Base-by-base conservation (phyloP, 805 yeast species). In the Tetrapisispora taiwanensis region DNA sequence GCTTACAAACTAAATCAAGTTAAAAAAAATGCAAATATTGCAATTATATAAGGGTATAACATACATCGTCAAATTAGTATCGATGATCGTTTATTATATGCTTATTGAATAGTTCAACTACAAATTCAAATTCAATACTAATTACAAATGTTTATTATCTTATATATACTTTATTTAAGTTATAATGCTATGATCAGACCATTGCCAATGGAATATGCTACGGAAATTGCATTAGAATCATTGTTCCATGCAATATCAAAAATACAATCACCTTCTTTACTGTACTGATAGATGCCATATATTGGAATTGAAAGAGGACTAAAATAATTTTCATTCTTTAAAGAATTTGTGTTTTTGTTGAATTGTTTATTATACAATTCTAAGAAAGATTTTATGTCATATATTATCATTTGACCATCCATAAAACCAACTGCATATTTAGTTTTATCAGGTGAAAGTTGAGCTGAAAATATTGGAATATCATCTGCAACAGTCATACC, bases 381-480 rank as follows among this genome's bases (percentile, higher is more conserved):
- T 9, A 37, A 9, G 13, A 40, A 15, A n/a, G 20, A 19, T 8
- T 33, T 22, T 28, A 32, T 52, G 46, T 73, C 72, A 73, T 81
- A 79, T 0, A 83, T 55, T 10, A 73, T 60, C 3, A 83, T 68
- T 22, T 68, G 67, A 0, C 90, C 88, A 33, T 75, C 76, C 44
- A 76, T 74, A 34, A 81, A 84, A 1, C 86, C 94, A 1, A 82
- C 66, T 0, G 79, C 87, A 24, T 80, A 59, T 52, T 63, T 69
- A 12, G 63, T 56, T 37, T 60, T 59, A 54, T 75, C 68, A 0
- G 75, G 73, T 0, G 87, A 76, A 7, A 83, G 48, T 1, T 68
- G 60, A 1, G 79, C 78, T 17, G 67, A 65, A 44, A 79, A 68
- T 1, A 85, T 72, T 3, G 88, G 76, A 4, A 69, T 56, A 22